Percentiles rank a stretch among this genome's conserved stretches.
Conservation (phyloP, 2,329 filamentous ascomycete genomes). For the Xylaria sp. region DNA sequence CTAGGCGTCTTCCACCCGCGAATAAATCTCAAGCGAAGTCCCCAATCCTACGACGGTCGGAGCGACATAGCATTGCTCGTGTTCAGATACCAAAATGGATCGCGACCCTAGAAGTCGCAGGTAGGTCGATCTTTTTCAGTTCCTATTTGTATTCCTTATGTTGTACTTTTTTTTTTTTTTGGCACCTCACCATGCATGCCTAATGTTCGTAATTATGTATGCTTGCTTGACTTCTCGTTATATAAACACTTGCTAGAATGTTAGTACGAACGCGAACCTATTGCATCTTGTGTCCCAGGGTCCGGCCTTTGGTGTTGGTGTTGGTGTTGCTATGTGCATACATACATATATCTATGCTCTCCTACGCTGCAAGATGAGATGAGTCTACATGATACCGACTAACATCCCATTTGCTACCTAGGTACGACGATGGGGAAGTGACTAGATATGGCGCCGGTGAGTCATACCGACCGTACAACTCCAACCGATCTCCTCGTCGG, state of each 20-base stretch:
- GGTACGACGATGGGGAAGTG: slow-evolving; percentile 71
- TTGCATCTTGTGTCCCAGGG: not conserved
- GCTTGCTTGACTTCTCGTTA: not conserved
- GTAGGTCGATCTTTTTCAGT: slow-evolving; percentile 38
- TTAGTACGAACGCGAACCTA: not conserved
- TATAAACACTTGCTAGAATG: not conserved
- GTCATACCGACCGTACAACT: slow-evolving; percentile 69
- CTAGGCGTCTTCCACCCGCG: not conserved
- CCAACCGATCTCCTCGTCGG: slow-evolving; percentile 60
- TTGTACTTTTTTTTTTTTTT: not conserved
- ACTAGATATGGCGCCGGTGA: slow-evolving; percentile 71
- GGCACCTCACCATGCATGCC: not conserved
- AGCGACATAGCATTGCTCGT: slow-evolving; percentile 23
- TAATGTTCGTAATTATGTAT: slow-evolving; percentile 3
- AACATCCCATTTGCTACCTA: slow-evolving; percentile 41
- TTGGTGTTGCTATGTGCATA: not conserved
- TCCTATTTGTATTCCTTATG: not conserved
- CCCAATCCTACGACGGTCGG: not conserved
- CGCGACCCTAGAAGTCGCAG: slow-evolving; percentile 50
- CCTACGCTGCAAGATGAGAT: not conserved
- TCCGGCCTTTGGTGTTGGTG: too few relatives aligned
- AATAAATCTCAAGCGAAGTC: slow-evolving; percentile 8
- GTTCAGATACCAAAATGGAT: slow-evolving; percentile 42
- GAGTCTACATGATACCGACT: slow-evolving; percentile 4
- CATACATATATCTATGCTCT: not conserved